Evolutionary conservation across 345 rosid species (phyloP), one percentile per base, ranked within the genome.

Genomic region (Carallia pectinifolia): DNA sequence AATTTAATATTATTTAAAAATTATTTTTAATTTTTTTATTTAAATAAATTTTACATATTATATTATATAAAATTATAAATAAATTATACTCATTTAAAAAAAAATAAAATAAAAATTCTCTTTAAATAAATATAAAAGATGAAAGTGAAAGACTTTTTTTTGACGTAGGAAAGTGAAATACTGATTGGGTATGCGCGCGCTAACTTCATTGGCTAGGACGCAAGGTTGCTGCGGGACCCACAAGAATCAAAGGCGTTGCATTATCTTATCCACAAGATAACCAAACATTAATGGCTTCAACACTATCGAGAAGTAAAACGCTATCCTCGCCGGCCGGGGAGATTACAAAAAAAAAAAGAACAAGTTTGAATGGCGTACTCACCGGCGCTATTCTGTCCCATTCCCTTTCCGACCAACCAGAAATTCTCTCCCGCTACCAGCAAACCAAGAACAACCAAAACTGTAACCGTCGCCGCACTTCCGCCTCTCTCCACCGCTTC

Each of bases 331-430:
- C 80, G 80, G 80, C 75, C 77, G 79, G 76, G 23, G 63, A 34
- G 58, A 16, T 27, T 23, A 7, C 7, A n/a, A 52, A n/a, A 23
- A 6, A 6, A n/a, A 53, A 12, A 18, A 17, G 19, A 2, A 18
- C n/a, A 31, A 38, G 15, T 6, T 36, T 63, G 53, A 74, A 92
- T 93, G 98, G 87, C 93, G 62, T 83, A 65, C 71, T 69, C 89
- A 68, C 81, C 92, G 67, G 82, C 91, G 50, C 72, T 87, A 15
- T 78, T 87, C 61, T 65, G 87, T 50, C 80, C 82, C 44, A 69
- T 85, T 29, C 70, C 79, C 44, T 77, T 79, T 38, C 74, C 50
- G 56, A 16, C 74, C 31, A 67, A 38, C 65, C 18, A 63, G 1
- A 69, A 40, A n/a, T 68, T 82, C 77, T 68, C 84, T 56, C 81